Base-by-base conservation (phyloP, 768 basidiomycete genomes). In the Daedaleopsis sinensis region DNA sequence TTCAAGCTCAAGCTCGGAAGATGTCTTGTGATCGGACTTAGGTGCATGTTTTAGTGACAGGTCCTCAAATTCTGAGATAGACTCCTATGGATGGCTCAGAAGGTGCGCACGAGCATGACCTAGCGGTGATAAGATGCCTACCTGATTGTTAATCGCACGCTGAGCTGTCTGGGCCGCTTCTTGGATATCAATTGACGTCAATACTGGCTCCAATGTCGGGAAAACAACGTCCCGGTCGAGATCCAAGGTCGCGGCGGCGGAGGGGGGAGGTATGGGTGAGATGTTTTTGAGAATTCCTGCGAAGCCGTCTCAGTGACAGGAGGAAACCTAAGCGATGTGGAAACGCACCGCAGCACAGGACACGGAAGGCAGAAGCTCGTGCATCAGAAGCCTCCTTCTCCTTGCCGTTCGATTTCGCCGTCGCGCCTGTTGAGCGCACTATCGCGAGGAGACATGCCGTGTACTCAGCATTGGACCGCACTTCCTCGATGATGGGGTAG, bases 211-310 rank as follows among this genome's bases (percentile, higher is more conserved):
- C 3, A 94, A 79, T 44, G 89, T 78, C 10, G 92, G 92, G 18
- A 94, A 75, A 12, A 93, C 71, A 24, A 94, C 76, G 39, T 88
- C 89, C 63, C 82, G 85, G 71, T 91, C 89, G 43, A 93, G 73
- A 68, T 94, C 87, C 39, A 88, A 71, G 11, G 80, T 76, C 1
- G 90, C 86, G 4, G 80, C 82, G 12, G 80, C 75, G 32, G 86
- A 82, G 5, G 87, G 84, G n/a, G 86, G 84, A 1, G 90, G 87
- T 36, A 94, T 77, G 1, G 93, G 93, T 0, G 85, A 81, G 21
- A 94, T 78, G 69, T 95, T 94, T 27, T 84, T 83, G 59, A 94
- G 67, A 24, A 92, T 89, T 27, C 92, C 91, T 93, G 58, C 35
- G 37, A 59, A 18, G n/a, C 42, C 15, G 32, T 44, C 43, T 62